Conservation (phyloP, 495 filamentous ascomycete genomes). For the Achaetomiella virescens region DNA sequence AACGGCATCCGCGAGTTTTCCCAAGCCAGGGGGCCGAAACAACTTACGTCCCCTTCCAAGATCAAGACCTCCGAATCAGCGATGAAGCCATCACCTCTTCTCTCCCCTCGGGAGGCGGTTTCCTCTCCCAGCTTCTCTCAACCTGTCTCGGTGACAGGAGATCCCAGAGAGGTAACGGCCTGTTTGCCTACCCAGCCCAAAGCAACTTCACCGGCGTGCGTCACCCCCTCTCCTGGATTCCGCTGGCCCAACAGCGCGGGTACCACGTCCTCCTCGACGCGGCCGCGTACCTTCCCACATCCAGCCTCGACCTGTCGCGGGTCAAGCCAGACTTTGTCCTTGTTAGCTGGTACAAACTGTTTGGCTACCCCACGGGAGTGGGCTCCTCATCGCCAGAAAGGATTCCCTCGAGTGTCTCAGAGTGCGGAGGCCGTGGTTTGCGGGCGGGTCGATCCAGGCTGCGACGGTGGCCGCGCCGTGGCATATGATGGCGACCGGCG, state of each 20-base stretch:
- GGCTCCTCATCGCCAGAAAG: constrained; percentile 50
- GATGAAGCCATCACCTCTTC: constrained; percentile 5
- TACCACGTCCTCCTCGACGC: constrained; percentile 53
- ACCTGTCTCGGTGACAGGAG: not conserved
- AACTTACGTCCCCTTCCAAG: constrained; percentile 18
- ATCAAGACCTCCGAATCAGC: constrained; percentile 17
- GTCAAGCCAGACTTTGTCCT: constrained; percentile 51
- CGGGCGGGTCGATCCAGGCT: constrained; percentile 55
- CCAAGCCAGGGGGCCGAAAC: constrained; percentile 6
- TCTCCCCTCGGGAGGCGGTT: constrained; percentile 1
- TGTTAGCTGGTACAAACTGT: constrained; percentile 59
- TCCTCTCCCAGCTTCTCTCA: not conserved
- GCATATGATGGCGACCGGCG: constrained; percentile 44
- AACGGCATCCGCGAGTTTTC: constrained; percentile 32
- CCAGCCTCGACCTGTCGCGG: constrained; percentile 46
- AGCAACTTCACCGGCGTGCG: constrained; percentile 59
- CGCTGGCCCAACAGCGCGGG: constrained; percentile 35
- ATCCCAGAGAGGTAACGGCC: too few species aligned
- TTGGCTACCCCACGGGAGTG: constrained; percentile 55
- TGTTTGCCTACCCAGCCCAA: constrained; percentile 61
- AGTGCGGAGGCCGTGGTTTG: constrained; percentile 49
- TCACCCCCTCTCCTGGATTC: constrained; percentile 47
- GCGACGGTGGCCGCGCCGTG: constrained; percentile 42
- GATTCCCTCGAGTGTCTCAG: constrained; percentile 33
- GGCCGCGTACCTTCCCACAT: constrained; percentile 51